A percentile compares a stretch with the other conserved stretches of the same genome.
Conservation (phyloP, 257 asterid genomes). For the Solanum habrochaites region DNA sequence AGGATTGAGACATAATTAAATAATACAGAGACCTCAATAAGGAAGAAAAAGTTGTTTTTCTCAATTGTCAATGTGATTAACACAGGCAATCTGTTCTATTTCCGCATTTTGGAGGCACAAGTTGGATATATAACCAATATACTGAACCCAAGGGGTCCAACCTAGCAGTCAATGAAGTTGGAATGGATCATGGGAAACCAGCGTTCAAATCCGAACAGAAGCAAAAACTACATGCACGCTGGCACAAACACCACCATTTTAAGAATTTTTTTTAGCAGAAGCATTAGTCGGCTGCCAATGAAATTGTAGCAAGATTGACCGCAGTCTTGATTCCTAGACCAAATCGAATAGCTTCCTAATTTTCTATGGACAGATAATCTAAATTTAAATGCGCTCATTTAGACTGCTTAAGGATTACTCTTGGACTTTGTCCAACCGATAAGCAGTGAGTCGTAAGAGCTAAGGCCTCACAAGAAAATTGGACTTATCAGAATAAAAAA, state of each 20-base stretch:
- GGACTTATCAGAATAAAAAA: background rate
- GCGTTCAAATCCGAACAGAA: background rate
- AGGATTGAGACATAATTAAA: background rate
- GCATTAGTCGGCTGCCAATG: background rate
- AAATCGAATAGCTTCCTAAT: background rate
- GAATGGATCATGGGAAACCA: background rate
- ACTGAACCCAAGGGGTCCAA: background rate
- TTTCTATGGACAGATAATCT: background rate
- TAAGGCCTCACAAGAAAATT: background rate
- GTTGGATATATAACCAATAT: background rate
- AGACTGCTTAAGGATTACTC: background rate
- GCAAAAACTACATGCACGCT: background rate
- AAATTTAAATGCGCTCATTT: background rate
- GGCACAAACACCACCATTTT: background rate
- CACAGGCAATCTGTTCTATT: background rate
- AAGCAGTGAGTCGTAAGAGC: background rate
- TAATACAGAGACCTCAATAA: background rate
- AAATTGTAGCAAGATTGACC: background rate
- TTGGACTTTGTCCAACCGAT: background rate
- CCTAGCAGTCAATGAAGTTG: background rate
- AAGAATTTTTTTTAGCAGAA: background rate
- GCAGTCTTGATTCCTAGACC: background rate
- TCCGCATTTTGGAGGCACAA: background rate
- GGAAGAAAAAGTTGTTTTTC: background rate
- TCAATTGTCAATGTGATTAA: background rate